Evolutionary conservation across 495 filamentous ascomycete species (phyloP), one percentile per base, ranked within the genome.

Genomic region (Neurospora sp.): DNA sequence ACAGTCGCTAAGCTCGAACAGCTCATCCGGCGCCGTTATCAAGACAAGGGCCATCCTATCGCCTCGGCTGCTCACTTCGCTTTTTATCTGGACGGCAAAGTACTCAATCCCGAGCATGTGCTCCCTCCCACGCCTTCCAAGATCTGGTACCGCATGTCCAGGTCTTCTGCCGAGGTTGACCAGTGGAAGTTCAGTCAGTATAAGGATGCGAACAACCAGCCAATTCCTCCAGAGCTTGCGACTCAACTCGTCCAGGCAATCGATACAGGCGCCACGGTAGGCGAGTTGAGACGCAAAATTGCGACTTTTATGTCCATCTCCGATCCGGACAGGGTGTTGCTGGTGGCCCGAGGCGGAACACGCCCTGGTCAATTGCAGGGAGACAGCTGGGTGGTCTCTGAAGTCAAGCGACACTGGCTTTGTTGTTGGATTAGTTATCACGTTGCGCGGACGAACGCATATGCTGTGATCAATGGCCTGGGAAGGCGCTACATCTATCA

Each of bases 401-500:
- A 79, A 42, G 70, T 81, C 53, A 75, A 72, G 53, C 65, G 70
- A 59, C 68, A 68, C 16, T 84, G 81, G 81, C 70, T 81, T 9
- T 82, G 81, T 41, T 76, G 78, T n/a, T 78, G 79, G 73, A 72
- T 83, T n/a, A 44, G 71, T 2, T 69, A 80, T 48, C 76, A 81
- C 42, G 27, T 81, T 39, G 70, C 41, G 41, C 74, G 72, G 0
- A 40, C 40, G 45, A 71, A 68, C 3, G 40, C 69, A 3, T 84
- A 78, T 69, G 72, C 79, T n/a, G 69, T 81, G 3, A 68, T 81
- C 39, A 73, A 59, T 14, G 79, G 80, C 4, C 73, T 79, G 14
- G 79, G 78, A 20, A 75, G 81, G 40, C 68, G 76, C 59, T 83
- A 83, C 68, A 40, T 82, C 40, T 81, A 75, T 37, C 80, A 82